These are phyloP conservation scores for Rhodomyrtus tomentosa DNA, from an alignment of 345 rosid genomes.

Conservation along the genomic window DNA sequence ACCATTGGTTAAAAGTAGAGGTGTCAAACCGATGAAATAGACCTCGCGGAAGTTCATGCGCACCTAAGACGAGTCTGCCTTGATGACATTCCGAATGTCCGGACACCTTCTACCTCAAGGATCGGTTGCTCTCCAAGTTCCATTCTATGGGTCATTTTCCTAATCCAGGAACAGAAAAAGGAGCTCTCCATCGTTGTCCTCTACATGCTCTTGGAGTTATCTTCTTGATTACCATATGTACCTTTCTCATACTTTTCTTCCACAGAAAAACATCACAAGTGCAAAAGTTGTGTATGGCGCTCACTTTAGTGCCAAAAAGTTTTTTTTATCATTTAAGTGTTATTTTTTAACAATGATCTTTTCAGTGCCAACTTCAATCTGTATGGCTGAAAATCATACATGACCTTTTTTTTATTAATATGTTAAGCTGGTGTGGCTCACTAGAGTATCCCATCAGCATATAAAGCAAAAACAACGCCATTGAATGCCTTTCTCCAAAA, in stretches of 20 bases:
- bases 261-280: too few species aligned
- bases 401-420: too few species aligned
- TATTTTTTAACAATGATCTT: too few species aligned
- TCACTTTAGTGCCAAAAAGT: too few species aligned
- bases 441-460: not conserved
- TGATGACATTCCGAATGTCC: slow-evolving; percentile 31
- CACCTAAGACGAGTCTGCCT: slow-evolving; percentile 38
- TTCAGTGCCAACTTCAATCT: too few species aligned
- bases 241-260: slow-evolving; percentile 38
- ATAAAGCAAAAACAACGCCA: too few species aligned
- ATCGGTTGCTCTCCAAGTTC: slow-evolving; percentile 45
- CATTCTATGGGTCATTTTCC: slow-evolving; percentile 57
- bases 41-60: slow-evolving; percentile 70
- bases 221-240: slow-evolving; percentile 35
- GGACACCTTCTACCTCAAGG: slow-evolving; percentile 47
- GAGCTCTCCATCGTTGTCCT: slow-evolving; percentile 47
- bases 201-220: slow-evolving; percentile 34
- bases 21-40: slow-evolving; percentile 53
- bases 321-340: too few species aligned
- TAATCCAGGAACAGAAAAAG: slow-evolving; percentile 37
- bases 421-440: too few species aligned
- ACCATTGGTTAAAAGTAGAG: slow-evolving; percentile 65
- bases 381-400: too few species aligned
- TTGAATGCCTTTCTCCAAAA: too few species aligned
- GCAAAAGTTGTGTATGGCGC: too few species aligned